Conservation (phyloP, 208 protist species). For the Leishmania braziliensis region DNA sequence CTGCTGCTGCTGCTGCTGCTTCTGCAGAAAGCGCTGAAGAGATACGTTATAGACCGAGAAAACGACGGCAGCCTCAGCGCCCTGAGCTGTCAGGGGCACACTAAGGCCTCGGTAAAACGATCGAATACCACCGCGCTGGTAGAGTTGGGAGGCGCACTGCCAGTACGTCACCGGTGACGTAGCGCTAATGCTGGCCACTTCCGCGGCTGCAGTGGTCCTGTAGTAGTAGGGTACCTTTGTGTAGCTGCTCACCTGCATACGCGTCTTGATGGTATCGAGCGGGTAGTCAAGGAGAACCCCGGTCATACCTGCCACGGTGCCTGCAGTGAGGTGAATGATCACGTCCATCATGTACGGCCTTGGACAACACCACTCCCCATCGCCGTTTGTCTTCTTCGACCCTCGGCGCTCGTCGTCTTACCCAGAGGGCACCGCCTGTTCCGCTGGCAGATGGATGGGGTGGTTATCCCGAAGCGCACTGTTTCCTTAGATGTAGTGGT, state of each 20-base stretch:
- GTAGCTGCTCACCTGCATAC: conserved; percentile 52
- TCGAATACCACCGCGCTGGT: conserved; percentile 45
- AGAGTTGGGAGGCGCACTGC: conserved; percentile 39
- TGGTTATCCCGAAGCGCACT: not conserved
- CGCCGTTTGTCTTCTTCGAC: not conserved
- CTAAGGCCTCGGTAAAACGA: conserved; percentile 80
- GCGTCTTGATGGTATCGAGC: conserved; percentile 87
- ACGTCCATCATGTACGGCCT: conserved; percentile 16
- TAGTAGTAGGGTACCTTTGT: not conserved
- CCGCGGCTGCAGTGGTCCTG: not conserved
- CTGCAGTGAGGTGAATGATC: conserved; percentile 41
- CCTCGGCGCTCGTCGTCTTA: not conserved
- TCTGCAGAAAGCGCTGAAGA: conserved; percentile 20
- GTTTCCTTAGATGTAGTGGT: not conserved
- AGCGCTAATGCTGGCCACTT: no score
- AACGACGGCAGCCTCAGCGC: conserved; percentile 50
- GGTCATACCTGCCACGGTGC: conserved; percentile 65
- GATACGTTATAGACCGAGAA: conserved; percentile 54
- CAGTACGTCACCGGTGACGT: conserved; percentile 24
- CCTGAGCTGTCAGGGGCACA: conserved; percentile 57
- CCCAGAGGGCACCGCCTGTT: not conserved
- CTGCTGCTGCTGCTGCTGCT: conserved; percentile 1
- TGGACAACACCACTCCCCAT: not conserved
- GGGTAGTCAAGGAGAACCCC: conserved; percentile 80
- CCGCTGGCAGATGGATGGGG: not conserved